Evolutionary conservation across 2,329 filamentous ascomycete genomes (phyloP).

Genomic region (Diaporthe velutina): DNA sequence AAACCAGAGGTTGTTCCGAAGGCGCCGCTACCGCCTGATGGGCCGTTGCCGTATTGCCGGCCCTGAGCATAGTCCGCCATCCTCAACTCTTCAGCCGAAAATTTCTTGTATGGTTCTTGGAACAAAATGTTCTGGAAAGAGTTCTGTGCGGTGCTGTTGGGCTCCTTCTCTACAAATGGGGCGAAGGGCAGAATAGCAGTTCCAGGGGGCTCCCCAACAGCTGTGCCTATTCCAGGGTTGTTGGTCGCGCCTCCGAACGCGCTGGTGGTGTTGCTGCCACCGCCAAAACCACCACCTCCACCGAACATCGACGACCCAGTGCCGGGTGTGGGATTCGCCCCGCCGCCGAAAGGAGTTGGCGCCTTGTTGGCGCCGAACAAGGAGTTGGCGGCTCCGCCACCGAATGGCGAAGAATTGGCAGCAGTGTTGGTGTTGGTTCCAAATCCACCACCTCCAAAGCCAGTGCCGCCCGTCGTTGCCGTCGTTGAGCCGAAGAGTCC

Average conservation of each 20-base stretch:
- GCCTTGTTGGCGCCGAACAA: slow-evolving; percentile 69
- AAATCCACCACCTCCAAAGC: slow-evolving; percentile 59
- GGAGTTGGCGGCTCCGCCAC: slow-evolving; percentile 51
- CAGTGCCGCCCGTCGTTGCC: slow-evolving; percentile 52
- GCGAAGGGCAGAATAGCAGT: slow-evolving; percentile 79
- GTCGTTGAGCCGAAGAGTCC: slow-evolving; percentile 61
- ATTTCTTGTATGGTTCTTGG: slow-evolving; percentile 86
- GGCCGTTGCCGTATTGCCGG: slow-evolving; percentile 88
- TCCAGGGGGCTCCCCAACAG: slow-evolving; percentile 72
- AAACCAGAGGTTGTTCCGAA: slow-evolving; percentile 76
- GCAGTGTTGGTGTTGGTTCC: slow-evolving; percentile 50
- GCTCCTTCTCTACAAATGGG: slow-evolving; percentile 80
- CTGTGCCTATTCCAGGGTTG: slow-evolving; percentile 65
- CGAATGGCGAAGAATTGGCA: slow-evolving; percentile 53
- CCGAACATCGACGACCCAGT: slow-evolving; percentile 63
- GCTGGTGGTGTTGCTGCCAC: slow-evolving; percentile 50
- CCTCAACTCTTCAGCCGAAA: slow-evolving; percentile 87
- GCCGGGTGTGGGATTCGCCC: slow-evolving; percentile 49
- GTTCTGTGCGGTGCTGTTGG: slow-evolving; percentile 65
- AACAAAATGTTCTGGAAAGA: slow-evolving; percentile 86
- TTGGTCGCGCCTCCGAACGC: slow-evolving; percentile 58
- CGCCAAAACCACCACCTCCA: slow-evolving; percentile 54
- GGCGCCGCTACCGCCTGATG: slow-evolving; percentile 84
- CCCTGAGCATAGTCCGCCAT: slow-evolving; percentile 91
- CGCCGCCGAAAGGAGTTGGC: slow-evolving; percentile 56